Evolutionary conservation across 2,329 filamentous ascomycete genomes (phyloP).

Genomic region (Akanthomyces muscarius): DNA sequence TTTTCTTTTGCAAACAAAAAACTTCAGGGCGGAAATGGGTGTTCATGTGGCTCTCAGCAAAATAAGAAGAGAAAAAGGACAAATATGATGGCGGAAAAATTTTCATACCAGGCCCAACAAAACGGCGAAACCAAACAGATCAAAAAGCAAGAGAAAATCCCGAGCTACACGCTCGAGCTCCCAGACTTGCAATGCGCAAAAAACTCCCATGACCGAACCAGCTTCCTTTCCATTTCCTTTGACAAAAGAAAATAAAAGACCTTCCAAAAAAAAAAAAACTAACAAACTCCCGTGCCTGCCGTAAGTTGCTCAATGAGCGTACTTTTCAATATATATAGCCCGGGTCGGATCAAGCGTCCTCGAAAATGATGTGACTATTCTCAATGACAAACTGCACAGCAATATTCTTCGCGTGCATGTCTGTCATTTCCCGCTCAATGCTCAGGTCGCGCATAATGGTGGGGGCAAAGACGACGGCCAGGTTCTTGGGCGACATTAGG

Average conservation of each 20-base stretch:
- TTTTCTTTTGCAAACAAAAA: neutral
- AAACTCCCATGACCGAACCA: constrained; percentile 16
- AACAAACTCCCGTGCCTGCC: neutral
- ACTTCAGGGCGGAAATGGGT: neutral
- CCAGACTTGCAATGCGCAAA: neutral
- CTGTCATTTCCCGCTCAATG: constrained; percentile 90
- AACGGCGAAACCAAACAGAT: neutral
- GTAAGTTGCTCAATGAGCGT: neutral
- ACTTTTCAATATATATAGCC: neutral
- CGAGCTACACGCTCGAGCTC: neutral
- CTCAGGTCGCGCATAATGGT: constrained; percentile 93
- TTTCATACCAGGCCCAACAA: constrained; percentile 8
- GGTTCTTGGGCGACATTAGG: constrained; percentile 92
- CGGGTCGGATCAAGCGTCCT: constrained; percentile 33
- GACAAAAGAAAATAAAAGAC: neutral
- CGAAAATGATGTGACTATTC: constrained; percentile 79
- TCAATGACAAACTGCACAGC: constrained; percentile 92
- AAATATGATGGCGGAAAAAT: neutral
- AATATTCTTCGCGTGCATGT: constrained; percentile 89
- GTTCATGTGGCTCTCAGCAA: neutral
- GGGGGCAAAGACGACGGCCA: constrained; percentile 95
- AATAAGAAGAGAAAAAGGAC: neutral
- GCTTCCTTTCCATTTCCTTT: neutral
- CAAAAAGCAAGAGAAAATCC: constrained; percentile 10
- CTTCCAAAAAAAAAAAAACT: neutral